Base-by-base conservation (phyloP, 2,329 filamentous ascomycete genomes). In the Nothophoma quercina region DNA sequence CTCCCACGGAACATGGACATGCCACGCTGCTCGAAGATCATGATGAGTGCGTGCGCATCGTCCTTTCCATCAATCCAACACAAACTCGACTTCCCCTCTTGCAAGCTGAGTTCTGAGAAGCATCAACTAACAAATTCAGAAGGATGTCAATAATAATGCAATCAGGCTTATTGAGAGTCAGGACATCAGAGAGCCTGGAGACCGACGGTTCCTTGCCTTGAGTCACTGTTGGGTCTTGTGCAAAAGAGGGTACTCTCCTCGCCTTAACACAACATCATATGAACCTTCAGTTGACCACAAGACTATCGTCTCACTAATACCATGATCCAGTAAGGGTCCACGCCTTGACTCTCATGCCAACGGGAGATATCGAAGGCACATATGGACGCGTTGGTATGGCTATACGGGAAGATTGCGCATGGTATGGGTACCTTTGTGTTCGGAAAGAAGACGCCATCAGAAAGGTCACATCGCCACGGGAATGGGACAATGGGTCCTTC, bases 391-490 rank as follows among this genome's bases (percentile, higher is more conserved):
- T 67, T 3, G 62, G 64, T 0, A 59, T 64, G 15, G 59, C 50
- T 1, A 45, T 55, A 4, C 65, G 64, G 64, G 55, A 61, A 1
- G 52, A 60, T 10, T 67, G 62, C 30, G 49, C 53, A 1, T 67
- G 62, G 64, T 65, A 62, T 47, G 64, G 63, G 5, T 63, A 60
- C 22, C 19, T 41, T 10, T 65, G 63, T 44, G 58, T 56, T 2
- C 32, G 16, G 13, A 59, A 51, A 23, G 10, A 36, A 5, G 16
- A 35, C 5, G 6, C 9, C 33, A 21, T 18, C 2, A 35, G 33
- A 13, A 15, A 12, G 5, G 12, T 35, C 4, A 35, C 33, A 21
- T 7, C 33, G 16, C 34, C 34, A 7, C 18, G 10, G 9, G 19
- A 36, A 8, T 23, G 34, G 34, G 19, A n/a, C 5, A 4, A 8